Evolutionary conservation across 352 stramenopile species (phyloP), one percentile per base, ranked within the genome.

Genomic region (Globisporangium irregulare): DNA sequence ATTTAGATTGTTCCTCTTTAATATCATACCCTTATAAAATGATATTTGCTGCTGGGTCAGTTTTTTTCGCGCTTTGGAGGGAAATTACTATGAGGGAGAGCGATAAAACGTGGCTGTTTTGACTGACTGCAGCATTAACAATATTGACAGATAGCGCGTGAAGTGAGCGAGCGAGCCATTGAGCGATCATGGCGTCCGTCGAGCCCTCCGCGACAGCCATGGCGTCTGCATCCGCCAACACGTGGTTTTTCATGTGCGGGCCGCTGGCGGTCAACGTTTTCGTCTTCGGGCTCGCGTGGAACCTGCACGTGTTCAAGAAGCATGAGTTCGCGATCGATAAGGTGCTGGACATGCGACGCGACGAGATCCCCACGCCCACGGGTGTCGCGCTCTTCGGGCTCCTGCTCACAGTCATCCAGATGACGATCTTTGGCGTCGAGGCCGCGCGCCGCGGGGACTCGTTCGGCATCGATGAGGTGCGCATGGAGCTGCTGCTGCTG

Each of bases 171-270:
- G 22, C 66, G 54, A 46, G 38, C 12, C 15, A 51, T 14, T 6
- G 56, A 62, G 22, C 66, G 54, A 67, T 43, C 34, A 62, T 67
- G 59, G 59, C 59, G 66, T 54, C 64, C 27, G 38, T 51, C 20
- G 72, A 67, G 62, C 61, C 60, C 10, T 18, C 34, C 12, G 62
- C 43, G 54, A 24, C 48, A 32, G 29, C 29, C 29, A 32, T 32
- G 29, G 29, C 29, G 18, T 3, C 62, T 24, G 54, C 62, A 59
- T 14, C 24, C 34, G 76, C 81, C 22, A 81, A 79, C 71, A 86
- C 77, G 68, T 92, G 81, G 84, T 94, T 90, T 78, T 94, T 94
- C 73, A 79, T 94, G 73, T 90, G 82, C 66, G 86, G 86, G 2
- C 86, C 86, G 59, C 71, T 94, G 22, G 84, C 86, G 14, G 70